Base-by-base conservation (phyloP, 805 yeast genomes). In the Kodamaea neixiangensis region DNA sequence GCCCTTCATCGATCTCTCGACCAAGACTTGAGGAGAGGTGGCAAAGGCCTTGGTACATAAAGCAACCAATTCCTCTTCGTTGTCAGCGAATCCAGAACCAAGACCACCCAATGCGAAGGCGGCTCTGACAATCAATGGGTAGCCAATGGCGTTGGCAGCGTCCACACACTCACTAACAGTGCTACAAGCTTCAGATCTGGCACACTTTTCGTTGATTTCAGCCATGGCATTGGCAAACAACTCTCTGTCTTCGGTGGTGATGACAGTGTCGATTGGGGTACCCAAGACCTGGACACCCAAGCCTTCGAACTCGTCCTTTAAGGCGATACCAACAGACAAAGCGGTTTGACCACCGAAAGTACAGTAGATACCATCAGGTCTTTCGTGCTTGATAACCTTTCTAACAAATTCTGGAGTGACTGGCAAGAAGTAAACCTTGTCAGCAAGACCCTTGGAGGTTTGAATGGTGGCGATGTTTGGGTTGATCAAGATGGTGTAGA, bases 331-430 rank as follows among this genome's bases (percentile, higher is more conserved):
- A 53, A 94, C 99, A 63, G 87, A 85, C 63, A 94, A 80, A 37
- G 97, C 99, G 42, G 99, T 94, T 77, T 94, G 99, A 65, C 99
- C 99, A 78, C 99, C 99, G 66, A 94, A 94, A 15, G 99, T 94
- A 66, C 89, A 87, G 75, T 90, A 92, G 60, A 94, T 93, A 58
- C 97, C 96, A 69, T 94, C 99, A 22, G 99, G 99, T 61, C 89
- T 86, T 76, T 94, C 99, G 70, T 89, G 87, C 68, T 88, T 78
- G 66, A 94, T 94, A 59, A 94, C 97, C 68, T 94, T 92, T 63
- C 98, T 83, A 52, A 94, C 97, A 63, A 92, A 94, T 57, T 94
- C 99, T 14, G 98, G 85, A 57, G 88, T 94, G 44, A 94, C 99
- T n/a, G 99, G 99, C 65, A 94, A 77, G 76, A 92, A 94, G 75